phyloP scores from a whole-genome alignment of 192 early-diverging fungal species.

The Coemansia sp. region DNA sequence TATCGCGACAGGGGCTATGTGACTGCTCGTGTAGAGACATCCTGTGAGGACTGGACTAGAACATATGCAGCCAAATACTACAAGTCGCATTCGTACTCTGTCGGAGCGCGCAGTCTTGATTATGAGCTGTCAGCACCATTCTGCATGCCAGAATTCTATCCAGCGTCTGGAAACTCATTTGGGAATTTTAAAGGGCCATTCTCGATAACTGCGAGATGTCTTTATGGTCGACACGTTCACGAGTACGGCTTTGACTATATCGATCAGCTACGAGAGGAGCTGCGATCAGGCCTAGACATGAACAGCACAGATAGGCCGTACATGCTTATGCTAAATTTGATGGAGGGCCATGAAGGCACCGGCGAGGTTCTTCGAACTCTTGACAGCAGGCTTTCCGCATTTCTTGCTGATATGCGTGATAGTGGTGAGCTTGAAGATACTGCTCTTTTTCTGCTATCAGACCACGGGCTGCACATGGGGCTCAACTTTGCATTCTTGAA shows the following conservation, averaged over 20 bases:
- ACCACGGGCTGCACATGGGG: slow-evolving; percentile 53
- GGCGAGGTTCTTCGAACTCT: slow-evolving; percentile 42
- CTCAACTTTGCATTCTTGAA: slow-evolving; percentile 45
- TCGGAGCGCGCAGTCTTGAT: slow-evolving; percentile 45
- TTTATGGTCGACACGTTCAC: slow-evolving; percentile 44
- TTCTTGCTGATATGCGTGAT: slow-evolving; percentile 25
- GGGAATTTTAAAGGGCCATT: slow-evolving; percentile 57
- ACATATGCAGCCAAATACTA: slow-evolving; percentile 39
- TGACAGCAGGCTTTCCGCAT: slow-evolving; percentile 25
- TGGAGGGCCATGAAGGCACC: slow-evolving; percentile 52
- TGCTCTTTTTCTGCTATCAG: slow-evolving; percentile 26
- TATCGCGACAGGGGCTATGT: slow-evolving; percentile 59
- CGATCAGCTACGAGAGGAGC: slow-evolving; percentile 25
- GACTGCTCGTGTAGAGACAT: slow-evolving; percentile 55
- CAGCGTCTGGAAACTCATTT: slow-evolving; percentile 51
- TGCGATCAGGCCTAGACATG: background rate
- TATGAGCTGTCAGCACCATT: slow-evolving; percentile 61
- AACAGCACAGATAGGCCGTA: slow-evolving; percentile 18
- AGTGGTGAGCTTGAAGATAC: slow-evolving; percentile 43
- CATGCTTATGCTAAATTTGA: slow-evolving; percentile 27
- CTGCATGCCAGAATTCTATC: slow-evolving; percentile 59
- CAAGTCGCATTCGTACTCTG: slow-evolving; percentile 22
- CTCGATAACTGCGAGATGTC: slow-evolving; percentile 38
- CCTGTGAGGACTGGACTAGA: slow-evolving; percentile 58
- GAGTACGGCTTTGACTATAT: slow-evolving; percentile 50